A percentile compares a stretch with the other conserved stretches of the same genome.
Conservation (phyloP, 78 protist genomes). For the Planoprotostelium fungivorum region DNA sequence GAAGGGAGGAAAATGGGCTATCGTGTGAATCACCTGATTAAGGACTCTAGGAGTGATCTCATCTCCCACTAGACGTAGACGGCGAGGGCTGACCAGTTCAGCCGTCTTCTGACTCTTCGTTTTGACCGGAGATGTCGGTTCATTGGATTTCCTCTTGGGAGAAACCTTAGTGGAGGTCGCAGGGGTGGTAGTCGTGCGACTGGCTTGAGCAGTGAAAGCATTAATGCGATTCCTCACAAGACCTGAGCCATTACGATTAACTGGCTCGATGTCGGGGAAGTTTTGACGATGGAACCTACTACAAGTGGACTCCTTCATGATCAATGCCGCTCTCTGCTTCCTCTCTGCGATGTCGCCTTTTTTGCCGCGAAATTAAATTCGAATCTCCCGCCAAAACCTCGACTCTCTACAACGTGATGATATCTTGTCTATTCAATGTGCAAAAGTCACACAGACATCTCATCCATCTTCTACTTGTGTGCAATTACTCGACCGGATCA, state of each 20-base stretch:
- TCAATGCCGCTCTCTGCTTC: background rate
- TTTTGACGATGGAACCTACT: background rate
- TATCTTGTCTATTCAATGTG: too few relatives aligned
- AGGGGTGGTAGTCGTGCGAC: background rate
- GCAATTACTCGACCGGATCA: too few relatives aligned
- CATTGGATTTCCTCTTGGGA: background rate
- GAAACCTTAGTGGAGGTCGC: too few relatives aligned
- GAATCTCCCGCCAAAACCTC: background rate
- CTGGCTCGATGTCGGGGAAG: background rate
- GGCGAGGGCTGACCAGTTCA: background rate
- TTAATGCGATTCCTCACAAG: background rate
- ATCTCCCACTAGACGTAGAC: background rate
- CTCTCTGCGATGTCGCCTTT: background rate
- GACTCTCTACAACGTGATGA: too few relatives aligned
- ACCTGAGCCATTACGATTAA: background rate
- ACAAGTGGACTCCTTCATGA: background rate
- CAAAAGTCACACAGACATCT: too few relatives aligned
- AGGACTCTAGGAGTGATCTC: background rate
- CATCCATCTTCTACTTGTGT: too few relatives aligned
- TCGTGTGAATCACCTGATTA: background rate
- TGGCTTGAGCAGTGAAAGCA: background rate
- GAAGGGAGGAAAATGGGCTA: background rate
- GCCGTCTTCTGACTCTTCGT: background rate
- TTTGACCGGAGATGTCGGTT: background rate
- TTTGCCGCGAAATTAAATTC: background rate